Evolutionary conservation across 306 rosid genomes (phyloP), one percentile per base, ranked within the genome.

Genomic region (Canavalia gladiata): DNA sequence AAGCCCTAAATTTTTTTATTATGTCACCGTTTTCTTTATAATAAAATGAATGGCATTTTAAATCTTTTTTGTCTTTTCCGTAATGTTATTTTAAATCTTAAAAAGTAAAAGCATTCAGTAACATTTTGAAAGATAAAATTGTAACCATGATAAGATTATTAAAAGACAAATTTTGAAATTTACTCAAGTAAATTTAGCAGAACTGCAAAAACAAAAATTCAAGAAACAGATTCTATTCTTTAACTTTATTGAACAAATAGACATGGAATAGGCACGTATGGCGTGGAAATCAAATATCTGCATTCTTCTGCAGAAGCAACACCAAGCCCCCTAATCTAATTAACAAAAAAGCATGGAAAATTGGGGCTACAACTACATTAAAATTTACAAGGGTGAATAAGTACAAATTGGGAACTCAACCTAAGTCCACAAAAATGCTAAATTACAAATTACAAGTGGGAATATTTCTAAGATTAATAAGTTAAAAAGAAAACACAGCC

Each of bases 261-360:
- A 77, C 51, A 56, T 78, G 77, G 85, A 82, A 83, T 88, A 87
- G 87, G 82, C 70, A 81, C 49, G 86, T 88, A 80, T 39, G 82
- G 75, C 83, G 43, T 64, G 89, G 86, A 79, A 71, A 87, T 68
- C 68, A 79, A 82, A 76, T 69, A 79, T 90, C 97, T 87, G 94
- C 93, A 89, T 67, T 87, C 89, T 88, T 92, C 93, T 84, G 95
- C 97, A 89, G 97, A 92, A 69, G 80, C 90, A 87, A 78, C 86
- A 64, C 81, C 85, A 56, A 68, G 77, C 87, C 86, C 91, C 85
- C 87, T 76, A 75, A 57, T 74, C 86, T 84, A 82, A 65, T 72
- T 72, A 71, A 72, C 84, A 80, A 84, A 89, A 50, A 34, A 50
- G 70, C 94, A 83, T 76, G 12, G 72, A 88, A 90, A 90, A 88